A percentile compares a stretch with the other conserved stretches of the same genome.
Conservation (phyloP, 2,329 filamentous ascomycete species). For the Curvularia sp. region DNA sequence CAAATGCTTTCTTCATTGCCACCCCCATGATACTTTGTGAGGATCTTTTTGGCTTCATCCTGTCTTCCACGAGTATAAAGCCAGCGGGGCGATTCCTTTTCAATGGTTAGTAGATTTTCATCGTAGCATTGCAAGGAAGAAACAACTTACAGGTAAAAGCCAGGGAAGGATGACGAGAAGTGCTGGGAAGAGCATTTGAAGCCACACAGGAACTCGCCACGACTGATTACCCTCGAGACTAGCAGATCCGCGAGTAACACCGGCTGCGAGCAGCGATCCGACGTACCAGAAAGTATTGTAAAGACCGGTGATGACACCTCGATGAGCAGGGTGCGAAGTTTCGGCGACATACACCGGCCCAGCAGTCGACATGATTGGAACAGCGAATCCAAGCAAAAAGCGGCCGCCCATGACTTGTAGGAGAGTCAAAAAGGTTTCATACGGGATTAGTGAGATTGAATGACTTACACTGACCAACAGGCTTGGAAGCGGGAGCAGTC, state of each 20-base stretch:
- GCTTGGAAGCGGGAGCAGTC: slow-evolving; percentile 52
- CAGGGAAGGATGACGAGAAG: slow-evolving; percentile 56
- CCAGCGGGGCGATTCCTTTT: slow-evolving; percentile 58
- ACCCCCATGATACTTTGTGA: slow-evolving; percentile 63
- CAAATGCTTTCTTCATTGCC: slow-evolving; percentile 50
- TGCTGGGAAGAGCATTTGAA: slow-evolving; percentile 37
- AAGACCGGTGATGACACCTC: slow-evolving; percentile 56
- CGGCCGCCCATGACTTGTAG: slow-evolving; percentile 59
- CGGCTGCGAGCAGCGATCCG: slow-evolving; percentile 43
- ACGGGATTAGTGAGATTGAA: neutral
- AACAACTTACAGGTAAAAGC: slow-evolving; percentile 61
- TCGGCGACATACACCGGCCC: slow-evolving; percentile 67
- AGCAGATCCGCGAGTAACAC: slow-evolving; percentile 33
- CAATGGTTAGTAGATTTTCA: neutral
- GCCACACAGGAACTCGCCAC: slow-evolving; percentile 36
- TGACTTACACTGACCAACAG: slow-evolving; percentile 48
- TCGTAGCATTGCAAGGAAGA: neutral
- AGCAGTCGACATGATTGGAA: slow-evolving; percentile 62
- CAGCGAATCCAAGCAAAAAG: slow-evolving; percentile 67
- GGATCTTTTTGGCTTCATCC: slow-evolving; percentile 60
- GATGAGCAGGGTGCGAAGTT: slow-evolving; percentile 65
- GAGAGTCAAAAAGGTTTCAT: neutral
- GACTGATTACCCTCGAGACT: slow-evolving; percentile 25
- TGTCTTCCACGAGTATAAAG: slow-evolving; percentile 60
- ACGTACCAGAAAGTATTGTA: slow-evolving; percentile 56